Conservation (phyloP, 2,329 filamentous ascomycete genomes). For the Pyricularia grisea region DNA sequence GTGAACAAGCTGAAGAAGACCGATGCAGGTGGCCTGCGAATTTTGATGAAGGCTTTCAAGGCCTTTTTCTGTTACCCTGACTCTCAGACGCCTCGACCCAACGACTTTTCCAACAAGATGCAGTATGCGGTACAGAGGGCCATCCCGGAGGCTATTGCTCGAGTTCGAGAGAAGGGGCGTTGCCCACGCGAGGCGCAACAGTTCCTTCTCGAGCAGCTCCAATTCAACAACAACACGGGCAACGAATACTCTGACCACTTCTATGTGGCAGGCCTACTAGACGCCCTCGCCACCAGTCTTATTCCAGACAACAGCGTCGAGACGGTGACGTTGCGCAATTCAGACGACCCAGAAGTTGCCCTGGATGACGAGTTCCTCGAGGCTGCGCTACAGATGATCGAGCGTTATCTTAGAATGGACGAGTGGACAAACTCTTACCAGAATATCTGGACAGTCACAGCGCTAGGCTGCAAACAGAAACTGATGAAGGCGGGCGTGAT, state of each 20-base stretch:
- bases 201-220: constrained; percentile 81
- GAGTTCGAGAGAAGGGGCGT: constrained; percentile 67
- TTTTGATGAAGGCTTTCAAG: constrained; percentile 78
- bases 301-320: constrained; percentile 30
- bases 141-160: constrained; percentile 72
- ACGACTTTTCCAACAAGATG: constrained; percentile 83
- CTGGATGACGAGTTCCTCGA: constrained; percentile 40
- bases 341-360: background rate
- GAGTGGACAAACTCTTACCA: constrained; percentile 61
- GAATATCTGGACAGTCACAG: constrained; percentile 56
- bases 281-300: constrained; percentile 48
- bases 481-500: constrained; percentile 58
- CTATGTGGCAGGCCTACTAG: constrained; percentile 75
- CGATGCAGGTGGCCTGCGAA: constrained; percentile 70
- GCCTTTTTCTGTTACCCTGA: constrained; percentile 80
- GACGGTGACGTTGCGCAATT: background rate
- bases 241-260: constrained; percentile 85
- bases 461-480: constrained; percentile 49
- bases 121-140: constrained; percentile 78
- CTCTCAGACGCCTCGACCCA: constrained; percentile 71
- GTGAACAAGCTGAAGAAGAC: constrained; percentile 36
- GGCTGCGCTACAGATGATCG: constrained; percentile 51
- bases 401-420: constrained; percentile 57
- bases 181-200: constrained; percentile 71
- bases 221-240: constrained; percentile 88